Base-by-base conservation (phyloP, 1,284 basidiomycete species). In the Laetiporus sulphureus region DNA sequence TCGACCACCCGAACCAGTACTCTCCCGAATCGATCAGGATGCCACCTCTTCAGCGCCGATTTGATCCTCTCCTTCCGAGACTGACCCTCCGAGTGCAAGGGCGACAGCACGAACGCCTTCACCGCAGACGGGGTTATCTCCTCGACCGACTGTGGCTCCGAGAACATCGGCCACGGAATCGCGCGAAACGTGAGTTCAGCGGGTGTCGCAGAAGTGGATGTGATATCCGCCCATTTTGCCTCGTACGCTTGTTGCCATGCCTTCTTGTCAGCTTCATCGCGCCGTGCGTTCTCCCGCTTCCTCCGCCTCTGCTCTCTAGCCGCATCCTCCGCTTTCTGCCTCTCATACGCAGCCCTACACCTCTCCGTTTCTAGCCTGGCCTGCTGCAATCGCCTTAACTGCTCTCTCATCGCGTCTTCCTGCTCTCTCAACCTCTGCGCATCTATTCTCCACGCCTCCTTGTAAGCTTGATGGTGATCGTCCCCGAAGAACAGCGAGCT, bases 21-120 rank as follows among this genome's bases (percentile, higher is more conserved):
- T 31, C 79, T 63, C 44, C 69, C 63, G 62, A 88, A 87, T 34
- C 82, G 67, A 59, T 88, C 85, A 2, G 85, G 85, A 56, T 88
- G 84, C 83, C 84, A 88, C 40, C 80, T 67, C 24, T 83, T 69
- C 56, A 83, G 68, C 2, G 79, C 83, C 25, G 60, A 66, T 36
- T 75, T 72, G 45, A 86, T 70, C 40, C 82, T 69, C 37, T 86
- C 81, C 57, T 77, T 82, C 48, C 68, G 69, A 31, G 73, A 66
- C 47, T 72, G 68, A 18, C 63, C 63, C 37, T 65, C 63, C n/a
- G 82, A 82, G 59, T 84, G 80, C 22, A 65, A 48, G 8, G 72
- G 67, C 13, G 80, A 81, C 34, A 84, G 61, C 31, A 88, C 62
- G 57, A 88, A 83, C 38, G 58, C 55, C 8, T 64, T 57, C 36